Percentiles rank a stretch among this genome's conserved stretches.
Evolutionary conservation across 2,329 filamentous ascomycete genomes (phyloP).

Genomic region (Phaeomoniella chlamydospora): DNA sequence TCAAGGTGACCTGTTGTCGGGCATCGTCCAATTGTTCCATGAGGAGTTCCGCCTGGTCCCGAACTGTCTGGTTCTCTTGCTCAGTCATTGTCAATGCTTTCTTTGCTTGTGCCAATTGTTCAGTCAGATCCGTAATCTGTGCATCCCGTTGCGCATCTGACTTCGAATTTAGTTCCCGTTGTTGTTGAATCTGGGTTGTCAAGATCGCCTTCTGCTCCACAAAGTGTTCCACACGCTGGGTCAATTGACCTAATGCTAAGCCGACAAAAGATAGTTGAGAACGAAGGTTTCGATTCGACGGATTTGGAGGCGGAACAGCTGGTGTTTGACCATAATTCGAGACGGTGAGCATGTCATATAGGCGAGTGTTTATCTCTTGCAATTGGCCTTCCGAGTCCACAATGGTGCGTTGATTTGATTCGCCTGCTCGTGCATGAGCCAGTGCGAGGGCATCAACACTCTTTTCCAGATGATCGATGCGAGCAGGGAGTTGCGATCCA

Average conservation of each 20-base stretch:
- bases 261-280: conserved; percentile 65
- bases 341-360: conserved; percentile 43
- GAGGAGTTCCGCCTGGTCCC: conserved; percentile 24
- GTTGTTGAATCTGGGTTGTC: conserved; percentile 85
- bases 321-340: conserved; percentile 29
- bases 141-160: conserved; percentile 50
- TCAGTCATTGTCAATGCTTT: conserved; percentile 44
- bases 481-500: conserved; percentile 20
- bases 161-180: conserved; percentile 81
- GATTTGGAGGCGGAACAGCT: conserved; percentile 42
- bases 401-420: conserved; percentile 13
- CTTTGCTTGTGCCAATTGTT: conserved; percentile 45
- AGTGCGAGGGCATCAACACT: conserved; percentile 46
- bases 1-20: conserved; percentile 19
- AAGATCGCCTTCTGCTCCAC: conserved; percentile 82
- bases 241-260: conserved; percentile 63
- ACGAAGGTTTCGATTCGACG: conserved; percentile 42
- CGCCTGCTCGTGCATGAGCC: conserved; percentile 34
- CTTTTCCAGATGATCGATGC: conserved; percentile 59
- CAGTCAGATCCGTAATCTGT: conserved; percentile 28
- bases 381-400: conserved; percentile 39
- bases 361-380: conserved; percentile 47
- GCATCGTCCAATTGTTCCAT: conserved; percentile 28
- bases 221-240: conserved; percentile 59
- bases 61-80: conserved; percentile 21